Base-by-base conservation (phyloP, 2,329 filamentous ascomycete species). In the Penicillium sp. region DNA sequence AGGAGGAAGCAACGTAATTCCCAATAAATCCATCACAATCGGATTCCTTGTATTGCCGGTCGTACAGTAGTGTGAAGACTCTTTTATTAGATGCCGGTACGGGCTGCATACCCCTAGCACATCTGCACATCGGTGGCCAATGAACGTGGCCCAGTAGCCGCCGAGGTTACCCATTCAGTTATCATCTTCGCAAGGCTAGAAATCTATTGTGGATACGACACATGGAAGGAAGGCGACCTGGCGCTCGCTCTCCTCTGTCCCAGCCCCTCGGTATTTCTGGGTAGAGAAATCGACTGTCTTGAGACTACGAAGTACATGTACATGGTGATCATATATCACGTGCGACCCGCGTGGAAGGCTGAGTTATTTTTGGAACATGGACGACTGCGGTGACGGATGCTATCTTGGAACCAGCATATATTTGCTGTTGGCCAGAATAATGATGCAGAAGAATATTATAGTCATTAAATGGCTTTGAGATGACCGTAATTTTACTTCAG, bases 331-430 rank as follows among this genome's bases (percentile, higher is more conserved):
- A 13, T 9, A 33, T 7, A 34, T 34, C 31, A 16, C 31, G 31
- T 34, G n/a, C 16, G 9, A 2, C 31, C 31, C 13, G 31, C 31
- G 16, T 34, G 31, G 28, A 29, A 29, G 28, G 40, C 2, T 10
- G 19, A 8, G 34, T 48, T 48, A 49, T 49, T 49, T 49, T 49
- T 49, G 47, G 47, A 39, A 42, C 46, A 23, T 18, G 6, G 8
- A 16, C 21, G n/a, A 23, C 28, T 36, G 11, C 9, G 33, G 39
- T 13, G 16, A 24, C 46, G 33, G 2, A 34, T 11, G 16, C 5
- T 3, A 34, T 16, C 13, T 34, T 34, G 2, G 31, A 34, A 6
- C 31, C n/a, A 34, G 3, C 13, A 34, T 34, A 34, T n/a, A n/a
- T n/a, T n/a, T n/a, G n/a, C n/a, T n/a, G n/a, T n/a, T n/a, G n/a